These are phyloP conservation scores for Pyricularia pennisetigena DNA, from an alignment of 2,329 filamentous ascomycete genomes.

Conservation along the genomic window DNA sequence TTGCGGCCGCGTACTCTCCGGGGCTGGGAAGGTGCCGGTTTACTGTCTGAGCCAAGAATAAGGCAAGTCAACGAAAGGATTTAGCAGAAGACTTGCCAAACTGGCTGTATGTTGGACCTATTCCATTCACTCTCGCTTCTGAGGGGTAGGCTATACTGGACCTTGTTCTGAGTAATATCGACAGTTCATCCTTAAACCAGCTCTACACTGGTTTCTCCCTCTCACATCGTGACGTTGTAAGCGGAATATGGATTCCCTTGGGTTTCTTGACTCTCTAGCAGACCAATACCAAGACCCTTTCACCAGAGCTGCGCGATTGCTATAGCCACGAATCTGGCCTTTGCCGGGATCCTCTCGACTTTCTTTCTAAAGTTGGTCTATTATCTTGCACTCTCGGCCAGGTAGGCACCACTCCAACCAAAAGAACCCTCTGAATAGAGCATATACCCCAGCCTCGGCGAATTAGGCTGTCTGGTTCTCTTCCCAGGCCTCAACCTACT, in stretches of 20 bases:
- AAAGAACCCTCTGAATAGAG: not conserved
- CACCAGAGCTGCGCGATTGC: constrained; percentile 32
- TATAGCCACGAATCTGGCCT: constrained; percentile 35
- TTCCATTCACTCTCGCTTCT: constrained; percentile 38
- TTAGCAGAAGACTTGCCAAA: not conserved
- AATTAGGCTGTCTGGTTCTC: constrained; percentile 29
- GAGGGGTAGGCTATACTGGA: constrained; percentile 17
- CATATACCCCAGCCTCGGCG: constrained; percentile 16
- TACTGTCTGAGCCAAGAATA: no score
- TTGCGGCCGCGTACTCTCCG: constrained; percentile 31
- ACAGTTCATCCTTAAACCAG: not conserved
- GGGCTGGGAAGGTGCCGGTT: constrained; percentile 14
- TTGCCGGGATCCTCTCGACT: constrained; percentile 34
- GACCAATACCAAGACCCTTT: not conserved
- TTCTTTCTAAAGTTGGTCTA: constrained; percentile 24
- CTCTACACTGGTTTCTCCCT: constrained; percentile 29
- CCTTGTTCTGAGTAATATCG: no score
- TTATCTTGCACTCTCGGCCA: constrained; percentile 5
- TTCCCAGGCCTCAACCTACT: constrained; percentile 36
- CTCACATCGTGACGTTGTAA: constrained; percentile 33
- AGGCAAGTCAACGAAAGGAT: no score
- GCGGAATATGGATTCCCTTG: not conserved
- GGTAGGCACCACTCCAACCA: not conserved
- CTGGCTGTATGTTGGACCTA: constrained; percentile 25
- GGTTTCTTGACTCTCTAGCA: not conserved